Percentiles rank a stretch among this genome's conserved stretches.
These are phyloP conservation scores for Mycena kentingensis DNA, from an alignment of 768 basidiomycete species.

Conservation along the genomic window DNA sequence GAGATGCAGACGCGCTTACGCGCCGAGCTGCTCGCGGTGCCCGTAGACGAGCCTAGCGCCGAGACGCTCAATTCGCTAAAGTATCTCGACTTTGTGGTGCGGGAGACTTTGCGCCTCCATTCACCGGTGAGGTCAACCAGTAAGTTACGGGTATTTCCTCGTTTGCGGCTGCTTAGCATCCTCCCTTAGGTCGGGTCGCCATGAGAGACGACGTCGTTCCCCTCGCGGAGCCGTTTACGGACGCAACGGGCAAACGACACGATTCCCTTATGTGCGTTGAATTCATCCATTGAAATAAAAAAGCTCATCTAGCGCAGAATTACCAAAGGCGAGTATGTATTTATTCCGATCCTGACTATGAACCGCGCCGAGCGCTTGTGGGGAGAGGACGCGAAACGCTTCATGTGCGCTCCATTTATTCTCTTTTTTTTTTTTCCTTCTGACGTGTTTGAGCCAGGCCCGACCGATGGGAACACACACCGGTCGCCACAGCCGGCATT, in stretches of 20 bases:
- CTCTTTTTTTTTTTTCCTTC: background rate
- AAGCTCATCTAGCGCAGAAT: background rate
- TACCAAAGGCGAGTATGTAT: conserved; percentile 3
- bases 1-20: conserved; percentile 57
- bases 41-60: conserved; percentile 63
- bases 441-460: conserved; percentile 33
- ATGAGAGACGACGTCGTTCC: conserved; percentile 38
- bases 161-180: background rate
- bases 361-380: conserved; percentile 42
- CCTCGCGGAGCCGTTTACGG: conserved; percentile 33
- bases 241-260: conserved; percentile 29
- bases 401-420: conserved; percentile 35
- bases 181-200: conserved; percentile 27
- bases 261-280: conserved; percentile 25
- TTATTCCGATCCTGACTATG: conserved; percentile 25
- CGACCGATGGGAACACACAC: conserved; percentile 44
- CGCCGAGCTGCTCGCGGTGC: conserved; percentile 52
- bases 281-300: background rate
- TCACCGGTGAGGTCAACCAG: conserved; percentile 1
- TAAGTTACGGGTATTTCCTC: background rate
- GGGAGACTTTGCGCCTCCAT: conserved; percentile 1
- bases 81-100: conserved; percentile 55
- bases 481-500: conserved; percentile 24
- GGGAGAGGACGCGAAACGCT: conserved; percentile 47
- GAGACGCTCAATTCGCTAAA: conserved; percentile 65